A percentile compares a stretch with the other conserved stretches of the same genome.
phyloP scores from a whole-genome alignment of 2,329 filamentous ascomycete genomes.

The Xylaria sp. region DNA sequence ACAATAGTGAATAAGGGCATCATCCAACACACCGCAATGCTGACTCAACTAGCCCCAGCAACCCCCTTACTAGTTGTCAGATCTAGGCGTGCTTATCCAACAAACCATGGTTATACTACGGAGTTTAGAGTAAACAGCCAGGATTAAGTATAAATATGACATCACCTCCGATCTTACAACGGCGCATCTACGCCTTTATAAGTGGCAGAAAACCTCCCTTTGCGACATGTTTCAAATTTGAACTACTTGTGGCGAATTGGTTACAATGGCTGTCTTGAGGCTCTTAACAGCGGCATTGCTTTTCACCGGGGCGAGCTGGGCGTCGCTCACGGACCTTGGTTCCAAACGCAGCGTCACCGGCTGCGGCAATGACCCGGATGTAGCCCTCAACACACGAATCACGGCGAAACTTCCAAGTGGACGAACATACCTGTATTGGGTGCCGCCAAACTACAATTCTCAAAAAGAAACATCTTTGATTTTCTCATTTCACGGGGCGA shows the following conservation, averaged over 20 bases:
- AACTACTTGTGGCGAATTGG: not conserved
- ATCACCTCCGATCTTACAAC: not conserved
- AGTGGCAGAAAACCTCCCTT: not conserved
- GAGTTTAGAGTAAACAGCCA: slow-evolving; percentile 1
- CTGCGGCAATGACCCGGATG: slow-evolving; percentile 6
- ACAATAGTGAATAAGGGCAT: not conserved
- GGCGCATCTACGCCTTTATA: not conserved
- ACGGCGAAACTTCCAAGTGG: slow-evolving; percentile 25
- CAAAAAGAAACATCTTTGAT: slow-evolving; percentile 32
- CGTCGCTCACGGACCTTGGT: not conserved
- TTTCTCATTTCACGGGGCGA: slow-evolving; percentile 38
- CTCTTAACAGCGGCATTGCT: slow-evolving; percentile 10
- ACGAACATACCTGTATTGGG: slow-evolving; percentile 36
- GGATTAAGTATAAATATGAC: not conserved
- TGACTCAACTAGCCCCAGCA: not conserved
- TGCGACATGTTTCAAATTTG: not conserved
- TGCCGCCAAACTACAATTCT: slow-evolving; percentile 34
- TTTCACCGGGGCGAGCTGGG: slow-evolving; percentile 1
- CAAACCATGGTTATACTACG: not conserved
- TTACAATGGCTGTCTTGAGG: slow-evolving; percentile 7
- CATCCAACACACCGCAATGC: not conserved
- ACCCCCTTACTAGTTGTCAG: not conserved
- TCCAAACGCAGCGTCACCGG: not conserved
- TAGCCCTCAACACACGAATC: slow-evolving; percentile 20
- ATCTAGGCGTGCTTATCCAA: not conserved